A percentile compares a stretch with the other conserved stretches of the same genome.
Conservation (phyloP, 169 alveolate genomes). For the Eimeria brunetti region DNA sequence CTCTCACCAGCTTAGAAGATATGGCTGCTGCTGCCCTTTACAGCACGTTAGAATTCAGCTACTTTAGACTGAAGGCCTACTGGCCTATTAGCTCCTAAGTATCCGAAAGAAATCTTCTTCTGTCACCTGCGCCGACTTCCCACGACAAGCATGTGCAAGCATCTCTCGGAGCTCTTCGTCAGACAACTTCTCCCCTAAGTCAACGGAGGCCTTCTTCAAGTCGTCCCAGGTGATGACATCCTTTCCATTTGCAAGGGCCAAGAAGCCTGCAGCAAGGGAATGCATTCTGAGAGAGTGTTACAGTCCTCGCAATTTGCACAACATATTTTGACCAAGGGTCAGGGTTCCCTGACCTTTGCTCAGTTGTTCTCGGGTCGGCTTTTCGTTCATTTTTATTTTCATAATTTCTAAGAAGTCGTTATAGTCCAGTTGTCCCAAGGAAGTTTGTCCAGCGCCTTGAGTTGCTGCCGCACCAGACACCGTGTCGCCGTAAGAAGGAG, state of each 20-base stretch:
- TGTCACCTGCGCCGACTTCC: constrained; percentile 54
- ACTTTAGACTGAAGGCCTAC: neutral
- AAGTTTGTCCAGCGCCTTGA: constrained; percentile 17
- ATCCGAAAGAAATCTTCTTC: constrained; percentile 76
- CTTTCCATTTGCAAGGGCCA: constrained; percentile 67
- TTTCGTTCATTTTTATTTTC: constrained; percentile 75
- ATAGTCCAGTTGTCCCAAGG: constrained; percentile 77
- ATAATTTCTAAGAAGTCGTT: constrained; percentile 75
- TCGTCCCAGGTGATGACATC: constrained; percentile 87
- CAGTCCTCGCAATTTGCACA: neutral
- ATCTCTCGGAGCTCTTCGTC: constrained; percentile 78
- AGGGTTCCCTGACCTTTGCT: constrained; percentile 39
- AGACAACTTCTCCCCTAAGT: constrained; percentile 68
- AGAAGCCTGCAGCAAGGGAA: constrained; percentile 35
- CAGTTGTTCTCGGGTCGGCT: constrained; percentile 72
- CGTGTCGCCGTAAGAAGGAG: neutral
- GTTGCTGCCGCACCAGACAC: constrained; percentile 46
- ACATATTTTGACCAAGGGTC: neutral
- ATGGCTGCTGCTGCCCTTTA: neutral
- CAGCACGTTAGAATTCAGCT: neutral
- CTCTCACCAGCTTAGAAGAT: neutral
- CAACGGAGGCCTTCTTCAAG: constrained; percentile 91
- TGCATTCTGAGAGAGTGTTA: neutral
- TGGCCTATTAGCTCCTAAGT: constrained; percentile 46
- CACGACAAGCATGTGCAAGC: constrained; percentile 60